Conservation (phyloP, 345 rosid genomes). For the Aquilaria yunnanensis region DNA sequence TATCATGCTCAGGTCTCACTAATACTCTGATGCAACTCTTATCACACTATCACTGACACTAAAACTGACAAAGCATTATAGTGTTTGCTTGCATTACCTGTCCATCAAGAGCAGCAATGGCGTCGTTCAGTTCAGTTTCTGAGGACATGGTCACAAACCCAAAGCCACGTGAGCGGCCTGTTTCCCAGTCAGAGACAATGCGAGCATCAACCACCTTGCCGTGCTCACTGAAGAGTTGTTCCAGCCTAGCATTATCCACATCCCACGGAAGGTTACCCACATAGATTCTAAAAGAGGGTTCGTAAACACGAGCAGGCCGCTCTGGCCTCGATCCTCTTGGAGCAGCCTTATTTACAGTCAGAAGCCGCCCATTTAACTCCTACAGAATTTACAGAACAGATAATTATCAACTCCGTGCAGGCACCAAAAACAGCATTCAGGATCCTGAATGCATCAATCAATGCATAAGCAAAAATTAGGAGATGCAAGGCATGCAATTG, state of each 20-base stretch:
- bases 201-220: constrained; percentile 82
- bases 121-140: constrained; percentile 74
- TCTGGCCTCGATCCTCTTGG: constrained; percentile 72
- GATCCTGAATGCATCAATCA: neutral
- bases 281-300: constrained; percentile 49
- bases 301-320: constrained; percentile 51
- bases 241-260: constrained; percentile 64
- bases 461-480: neutral
- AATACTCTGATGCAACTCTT: no score
- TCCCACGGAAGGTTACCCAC: constrained; percentile 92
- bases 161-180: constrained; percentile 94
- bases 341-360: constrained; percentile 86
- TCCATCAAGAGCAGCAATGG: constrained; percentile 91
- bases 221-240: constrained; percentile 80
- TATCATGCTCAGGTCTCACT: no score
- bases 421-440: neutral
- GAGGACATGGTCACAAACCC: constrained; percentile 85
- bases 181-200: constrained; percentile 77
- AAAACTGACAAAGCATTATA: no score
- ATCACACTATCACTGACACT: no score
- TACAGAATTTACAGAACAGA: constrained; percentile 20
- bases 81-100: constrained; percentile 36
- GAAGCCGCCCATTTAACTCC: constrained; percentile 68
- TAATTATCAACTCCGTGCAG: neutral
- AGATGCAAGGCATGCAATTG: no score